Evolutionary conservation across 2,329 filamentous ascomycete genomes (phyloP).

Genomic region (Colletotrichum higginsianum): DNA sequence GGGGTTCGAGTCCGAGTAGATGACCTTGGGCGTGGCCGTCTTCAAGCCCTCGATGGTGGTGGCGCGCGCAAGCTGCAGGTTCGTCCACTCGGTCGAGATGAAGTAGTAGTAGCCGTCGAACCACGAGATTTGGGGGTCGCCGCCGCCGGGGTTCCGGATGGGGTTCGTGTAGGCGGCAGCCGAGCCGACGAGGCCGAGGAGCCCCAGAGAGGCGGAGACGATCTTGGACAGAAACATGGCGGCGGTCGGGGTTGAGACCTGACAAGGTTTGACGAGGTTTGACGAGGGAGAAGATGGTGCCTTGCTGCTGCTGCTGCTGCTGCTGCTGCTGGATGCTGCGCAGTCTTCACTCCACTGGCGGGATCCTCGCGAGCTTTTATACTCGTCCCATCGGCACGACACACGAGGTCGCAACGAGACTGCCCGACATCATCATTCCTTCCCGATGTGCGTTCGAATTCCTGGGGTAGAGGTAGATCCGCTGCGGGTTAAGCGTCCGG

Average conservation of each 20-base stretch:
- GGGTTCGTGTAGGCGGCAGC: conserved; percentile 64
- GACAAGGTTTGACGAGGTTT: background rate
- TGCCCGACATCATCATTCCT: conserved; percentile 12
- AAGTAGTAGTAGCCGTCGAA: conserved; percentile 70
- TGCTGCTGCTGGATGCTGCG: background rate
- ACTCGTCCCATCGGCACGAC: background rate
- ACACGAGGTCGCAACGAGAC: background rate
- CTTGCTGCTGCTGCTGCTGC: conserved; percentile 1
- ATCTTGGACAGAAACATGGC: conserved; percentile 29
- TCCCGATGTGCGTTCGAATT: background rate
- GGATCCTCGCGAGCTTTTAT: background rate
- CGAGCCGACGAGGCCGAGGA: conserved; percentile 43
- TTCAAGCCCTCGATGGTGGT: conserved; percentile 70
- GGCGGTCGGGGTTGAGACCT: background rate
- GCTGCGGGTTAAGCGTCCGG: background rate
- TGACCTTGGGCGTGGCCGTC: conserved; percentile 63
- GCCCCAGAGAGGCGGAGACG: conserved; percentile 17
- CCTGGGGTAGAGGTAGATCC: conserved; percentile 11
- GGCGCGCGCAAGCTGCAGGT: conserved; percentile 68
- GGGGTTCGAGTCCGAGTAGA: conserved; percentile 64
- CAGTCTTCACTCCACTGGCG: background rate
- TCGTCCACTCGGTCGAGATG: conserved; percentile 68
- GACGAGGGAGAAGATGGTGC: no score
- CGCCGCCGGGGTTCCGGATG: conserved; percentile 63
- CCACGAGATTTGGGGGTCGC: conserved; percentile 68